Evolutionary conservation across 208 protist genomes (phyloP).

Genomic region (Crithidia fasciculata): DNA sequence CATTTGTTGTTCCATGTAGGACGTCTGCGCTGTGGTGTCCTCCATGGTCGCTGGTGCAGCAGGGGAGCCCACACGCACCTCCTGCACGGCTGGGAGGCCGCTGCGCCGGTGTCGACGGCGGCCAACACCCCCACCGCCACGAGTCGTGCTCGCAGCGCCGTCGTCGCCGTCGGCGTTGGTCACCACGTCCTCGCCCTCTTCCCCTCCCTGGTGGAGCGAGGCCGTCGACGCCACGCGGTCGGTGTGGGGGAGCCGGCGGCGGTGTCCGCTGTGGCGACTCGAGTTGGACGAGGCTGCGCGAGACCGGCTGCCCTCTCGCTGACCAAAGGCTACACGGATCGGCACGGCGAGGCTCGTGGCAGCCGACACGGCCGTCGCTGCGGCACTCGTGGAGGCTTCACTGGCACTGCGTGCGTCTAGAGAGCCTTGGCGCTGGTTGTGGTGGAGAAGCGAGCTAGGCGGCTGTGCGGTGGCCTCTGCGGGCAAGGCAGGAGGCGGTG

Average conservation of each 20-base stretch:
- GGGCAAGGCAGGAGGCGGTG: not conserved
- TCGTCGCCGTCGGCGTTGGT: too few species aligned
- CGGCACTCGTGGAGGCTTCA: not conserved
- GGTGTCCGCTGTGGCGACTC: not conserved
- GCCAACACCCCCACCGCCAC: not conserved
- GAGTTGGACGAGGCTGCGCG: not conserved
- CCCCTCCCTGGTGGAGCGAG: not conserved
- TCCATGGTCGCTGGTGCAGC: not conserved
- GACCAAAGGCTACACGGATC: not conserved
- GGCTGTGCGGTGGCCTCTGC: not conserved
- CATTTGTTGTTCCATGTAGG: slow-evolving; percentile 6
- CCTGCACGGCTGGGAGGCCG: not conserved
- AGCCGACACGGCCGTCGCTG: not conserved
- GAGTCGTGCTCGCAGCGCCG: not conserved
- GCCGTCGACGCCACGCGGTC: not conserved
- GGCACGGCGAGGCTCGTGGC: slow-evolving; percentile 1
- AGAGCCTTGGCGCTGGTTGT: not conserved
- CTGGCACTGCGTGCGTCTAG: not conserved
- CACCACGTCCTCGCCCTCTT: too few species aligned
- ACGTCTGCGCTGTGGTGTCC: not conserved
- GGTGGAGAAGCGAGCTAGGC: not conserved
- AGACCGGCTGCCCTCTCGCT: not conserved
- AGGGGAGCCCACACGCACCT: too few species aligned
- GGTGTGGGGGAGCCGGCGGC: not conserved
- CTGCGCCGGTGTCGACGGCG: not conserved